Evolutionary conservation across 371 early-diverging fungal species (phyloP).

Genomic region (Mortierella sp.): DNA sequence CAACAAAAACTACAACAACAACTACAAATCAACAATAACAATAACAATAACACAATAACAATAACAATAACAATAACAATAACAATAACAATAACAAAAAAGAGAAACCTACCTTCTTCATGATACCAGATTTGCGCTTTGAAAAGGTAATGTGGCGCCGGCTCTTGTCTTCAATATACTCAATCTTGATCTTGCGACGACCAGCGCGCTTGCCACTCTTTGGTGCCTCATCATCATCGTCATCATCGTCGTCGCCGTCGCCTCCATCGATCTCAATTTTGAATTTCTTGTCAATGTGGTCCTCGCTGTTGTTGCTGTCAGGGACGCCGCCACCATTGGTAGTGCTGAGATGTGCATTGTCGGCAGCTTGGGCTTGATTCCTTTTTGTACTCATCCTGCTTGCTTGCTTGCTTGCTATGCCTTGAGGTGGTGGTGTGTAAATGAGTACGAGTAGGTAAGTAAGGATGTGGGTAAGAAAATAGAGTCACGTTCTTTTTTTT

Average conservation of each 20-base stretch:
- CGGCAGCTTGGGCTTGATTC: not conserved
- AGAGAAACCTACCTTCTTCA: slow-evolving; percentile 87
- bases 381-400: not conserved
- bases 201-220: slow-evolving; percentile 80
- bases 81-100: too few species aligned
- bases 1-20: too few species aligned
- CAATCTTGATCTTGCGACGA: slow-evolving; percentile 96
- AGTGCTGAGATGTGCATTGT: not conserved
- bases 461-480: not conserved
- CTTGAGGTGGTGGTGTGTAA: not conserved
- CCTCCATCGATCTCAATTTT: slow-evolving; percentile 25
- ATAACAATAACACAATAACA: not conserved
- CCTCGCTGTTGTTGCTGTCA: not conserved
- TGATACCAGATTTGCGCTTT: slow-evolving; percentile 98
- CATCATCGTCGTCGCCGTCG: slow-evolving; percentile 27
- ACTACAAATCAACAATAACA: not conserved
- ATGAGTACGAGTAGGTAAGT: not conserved
- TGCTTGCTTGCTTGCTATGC: not conserved
- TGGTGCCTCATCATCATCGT: slow-evolving; percentile 58
- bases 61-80: too few species aligned
- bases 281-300: slow-evolving; percentile 47
- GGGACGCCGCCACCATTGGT: not conserved
- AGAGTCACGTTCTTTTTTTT: too few species aligned
- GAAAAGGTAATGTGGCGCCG: slow-evolving; percentile 98
- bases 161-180: slow-evolving; percentile 96